Evolutionary conservation across 352 stramenopile species (phyloP), one percentile per base, ranked within the genome.

Genomic region (Phytophthora cajani): DNA sequence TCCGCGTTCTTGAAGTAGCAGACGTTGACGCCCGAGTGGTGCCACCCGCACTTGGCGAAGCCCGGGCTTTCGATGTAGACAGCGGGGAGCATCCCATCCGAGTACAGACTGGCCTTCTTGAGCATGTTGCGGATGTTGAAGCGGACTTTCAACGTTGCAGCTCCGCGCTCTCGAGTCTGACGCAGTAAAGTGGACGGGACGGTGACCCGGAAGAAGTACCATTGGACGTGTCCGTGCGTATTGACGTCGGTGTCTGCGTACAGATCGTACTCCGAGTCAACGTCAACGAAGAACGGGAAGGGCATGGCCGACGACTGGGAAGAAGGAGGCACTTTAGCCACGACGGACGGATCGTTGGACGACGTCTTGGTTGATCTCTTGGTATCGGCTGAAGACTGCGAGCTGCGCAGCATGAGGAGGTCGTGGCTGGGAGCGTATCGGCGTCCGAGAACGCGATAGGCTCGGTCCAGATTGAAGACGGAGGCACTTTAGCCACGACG

Each of bases 81-180:
- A 3, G 84, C 72, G 17, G 90, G 90, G n/a, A 91, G 75, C 89
- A 97, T 97, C 42, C 90, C 90, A 19, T 92, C 82, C 62, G 92
- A 94, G 77, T 95, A 97, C 65, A 97, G 63, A 57, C 90, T 96
- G 38, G 89, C 66, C 40, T 77, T 83, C 68, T 97, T 97, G 38
- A 92, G 77, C 80, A 96, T 92, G 71, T 97, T 97, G 54, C 84
- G 79, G 38, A 97, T 81, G 63, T 96, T 97, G 73, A 97, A 94
- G 64, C 87, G 81, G 3, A 94, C 81, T 32, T 51, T 75, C 38
- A 87, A n/a, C 11, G 32, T 58, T 17, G 54, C 9, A 63, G 67
- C 58, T 10, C 71, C 69, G 12, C 61, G 46, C 40, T 70, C 64
- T 54, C 56, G 68, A 25, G 63, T 57, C 59, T 62, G 62, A 38